Evolutionary conservation across 495 filamentous ascomycete species (phyloP).

Genomic region (Peziza echinospora): DNA sequence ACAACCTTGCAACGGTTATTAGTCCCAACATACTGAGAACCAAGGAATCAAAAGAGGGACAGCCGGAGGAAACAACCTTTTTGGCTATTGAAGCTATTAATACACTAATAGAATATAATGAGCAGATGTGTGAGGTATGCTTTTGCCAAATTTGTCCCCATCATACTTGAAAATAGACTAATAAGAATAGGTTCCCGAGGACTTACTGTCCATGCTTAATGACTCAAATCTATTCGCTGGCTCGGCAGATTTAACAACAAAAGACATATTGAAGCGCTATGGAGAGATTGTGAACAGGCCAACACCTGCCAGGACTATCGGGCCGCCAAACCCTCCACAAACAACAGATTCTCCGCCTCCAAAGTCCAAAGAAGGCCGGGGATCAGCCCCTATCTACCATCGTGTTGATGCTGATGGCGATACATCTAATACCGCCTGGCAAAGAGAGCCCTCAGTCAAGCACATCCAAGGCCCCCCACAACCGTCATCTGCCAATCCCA

Average conservation of each 20-base stretch:
- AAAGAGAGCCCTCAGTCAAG: conserved; percentile 59
- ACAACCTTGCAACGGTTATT: conserved; percentile 96
- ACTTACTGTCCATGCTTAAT: conserved; percentile 63
- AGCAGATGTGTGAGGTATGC: conserved; percentile 88
- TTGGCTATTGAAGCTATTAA: conserved; percentile 81
- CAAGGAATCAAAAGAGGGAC: conserved; percentile 31
- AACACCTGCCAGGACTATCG: conserved; percentile 29
- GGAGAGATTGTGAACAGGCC: conserved; percentile 47
- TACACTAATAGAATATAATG: conserved; percentile 72
- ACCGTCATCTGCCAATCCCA: conserved; percentile 9
- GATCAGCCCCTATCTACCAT: conserved; percentile 27
- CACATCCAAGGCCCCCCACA: conserved; percentile 44
- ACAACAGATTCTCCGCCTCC: conserved; percentile 16
- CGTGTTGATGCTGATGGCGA: conserved; percentile 70
- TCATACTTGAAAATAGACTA: background rate
- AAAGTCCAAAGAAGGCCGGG: conserved; percentile 29
- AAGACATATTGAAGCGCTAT: conserved; percentile 84
- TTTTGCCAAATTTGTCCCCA: background rate
- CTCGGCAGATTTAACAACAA: conserved; percentile 72
- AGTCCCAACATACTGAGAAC: conserved; percentile 77
- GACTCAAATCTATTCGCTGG: conserved; percentile 64
- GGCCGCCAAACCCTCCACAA: conserved; percentile 26
- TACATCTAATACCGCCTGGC: conserved; percentile 45
- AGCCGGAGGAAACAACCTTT: conserved; percentile 57
- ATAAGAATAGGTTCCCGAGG: conserved; percentile 75